Evolutionary conservation across 108 stramenopile species (phyloP).

Genomic region (Cyclotella distinguenda): DNA sequence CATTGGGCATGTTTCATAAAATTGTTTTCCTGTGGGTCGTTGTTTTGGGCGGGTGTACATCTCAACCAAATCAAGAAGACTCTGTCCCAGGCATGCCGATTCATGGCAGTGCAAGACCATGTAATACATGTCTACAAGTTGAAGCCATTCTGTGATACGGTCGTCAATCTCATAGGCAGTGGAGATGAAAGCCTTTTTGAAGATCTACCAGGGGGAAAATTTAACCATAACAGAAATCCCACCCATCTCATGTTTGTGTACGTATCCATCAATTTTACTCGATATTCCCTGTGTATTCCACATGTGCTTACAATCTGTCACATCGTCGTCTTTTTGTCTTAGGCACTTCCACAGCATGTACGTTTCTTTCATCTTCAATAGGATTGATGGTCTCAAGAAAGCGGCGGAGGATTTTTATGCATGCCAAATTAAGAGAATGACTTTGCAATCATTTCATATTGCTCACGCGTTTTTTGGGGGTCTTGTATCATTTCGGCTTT

Average conservation of each 20-base stretch:
- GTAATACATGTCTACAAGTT: neutral
- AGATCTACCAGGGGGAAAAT: neutral
- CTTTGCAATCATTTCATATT: neutral
- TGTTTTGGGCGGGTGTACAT: constrained; percentile 9
- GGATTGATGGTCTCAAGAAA: neutral
- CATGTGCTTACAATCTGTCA: neutral
- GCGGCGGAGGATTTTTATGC: neutral
- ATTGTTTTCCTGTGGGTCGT: neutral
- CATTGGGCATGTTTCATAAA: constrained; percentile 1
- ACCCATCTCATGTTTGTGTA: neutral
- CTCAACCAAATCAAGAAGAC: neutral
- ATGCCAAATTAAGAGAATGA: neutral
- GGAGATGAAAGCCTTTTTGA: neutral
- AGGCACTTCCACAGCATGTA: constrained; percentile 5
- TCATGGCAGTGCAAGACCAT: constrained; percentile 2
- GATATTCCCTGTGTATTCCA: neutral
- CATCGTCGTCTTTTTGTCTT: neutral
- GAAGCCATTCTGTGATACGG: neutral
- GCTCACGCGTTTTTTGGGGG: neutral
- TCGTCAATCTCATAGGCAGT: neutral
- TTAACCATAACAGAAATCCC: neutral
- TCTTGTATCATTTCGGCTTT: constrained; percentile 14
- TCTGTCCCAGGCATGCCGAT: neutral
- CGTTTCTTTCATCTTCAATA: neutral
- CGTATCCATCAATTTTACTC: neutral